Evolutionary conservation across 805 yeast species (phyloP), one percentile per base, ranked within the genome.

Genomic region (Wickerhamomyces kurtzmanii): DNA sequence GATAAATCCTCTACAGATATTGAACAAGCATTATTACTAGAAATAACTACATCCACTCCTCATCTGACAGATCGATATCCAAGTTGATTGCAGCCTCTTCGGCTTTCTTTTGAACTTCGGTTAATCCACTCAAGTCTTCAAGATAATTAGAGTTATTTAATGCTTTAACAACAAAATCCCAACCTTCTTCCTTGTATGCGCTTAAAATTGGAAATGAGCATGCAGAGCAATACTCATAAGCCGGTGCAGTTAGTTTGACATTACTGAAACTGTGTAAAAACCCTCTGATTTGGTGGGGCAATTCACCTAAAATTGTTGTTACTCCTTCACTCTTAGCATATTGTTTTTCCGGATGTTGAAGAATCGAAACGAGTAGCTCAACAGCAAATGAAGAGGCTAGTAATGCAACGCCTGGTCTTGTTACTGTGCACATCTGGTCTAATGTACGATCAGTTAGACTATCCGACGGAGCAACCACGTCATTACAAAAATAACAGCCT

Each of bases 401-500:
- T 42, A 81, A 57, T 0, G 99, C 95, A 1, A 81, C 87, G 1
- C 99, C 98, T 0, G 99, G 97, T 22, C 98, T 63, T 0, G 98
- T 91, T 1, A 91, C 98, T 0, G 99, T 91, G 47, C 99, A 91
- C 96, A 91, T 91, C 53, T 91, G 97, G 54, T 91, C 99, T 31
- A 91, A 58, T 0, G 96, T 82, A 28, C 94, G 64, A 45, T 86
- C 94, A 0, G 83, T 65, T n/a, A 84, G 55, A 32, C 94, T 79
- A 49, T 91, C 94, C 3, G 74, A 62, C 1, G 99, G 98, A 0
- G 96, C 97, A 29, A 85, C 85, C 7, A 91, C 87, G 49, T 91
- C 98, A 49, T 85, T 84, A 53, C 99, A 91, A 52, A 80, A 91
- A 55, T 91, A 91, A 51, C 99, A 91, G 0, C 99, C 98, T 23